Evolutionary conservation across 805 yeast species (phyloP).

Genomic region (Starmerella vaccinii): DNA sequence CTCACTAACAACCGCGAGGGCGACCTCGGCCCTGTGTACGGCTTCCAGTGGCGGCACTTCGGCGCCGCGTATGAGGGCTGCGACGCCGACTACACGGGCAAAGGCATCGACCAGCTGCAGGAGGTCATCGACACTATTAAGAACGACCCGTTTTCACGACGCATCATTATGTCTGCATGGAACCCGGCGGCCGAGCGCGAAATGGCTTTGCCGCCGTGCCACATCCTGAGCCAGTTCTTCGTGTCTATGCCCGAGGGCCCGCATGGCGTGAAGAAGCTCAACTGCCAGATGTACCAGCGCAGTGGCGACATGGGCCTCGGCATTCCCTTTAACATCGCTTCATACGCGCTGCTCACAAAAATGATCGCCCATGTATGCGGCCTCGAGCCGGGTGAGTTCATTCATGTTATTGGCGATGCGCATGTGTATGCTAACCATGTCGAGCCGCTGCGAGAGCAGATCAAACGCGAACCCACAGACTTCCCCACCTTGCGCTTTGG

Average conservation of each 20-base stretch:
- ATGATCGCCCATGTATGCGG: conserved; percentile 96
- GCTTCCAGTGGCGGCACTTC: conserved; percentile 98
- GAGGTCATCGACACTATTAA: conserved; percentile 70
- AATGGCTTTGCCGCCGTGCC: conserved; percentile 99
- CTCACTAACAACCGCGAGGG: conserved; percentile 74
- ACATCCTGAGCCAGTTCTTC: conserved; percentile 89
- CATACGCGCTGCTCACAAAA: conserved; percentile 81
- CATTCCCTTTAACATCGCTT: conserved; percentile 95
- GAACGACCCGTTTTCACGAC: conserved; percentile 84
- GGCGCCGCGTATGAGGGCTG: conserved; percentile 88
- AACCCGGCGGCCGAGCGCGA: conserved; percentile 87
- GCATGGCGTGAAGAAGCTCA: conserved; percentile 51
- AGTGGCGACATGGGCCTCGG: conserved; percentile 99
- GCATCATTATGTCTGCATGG: conserved; percentile 96
- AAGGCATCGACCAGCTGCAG: conserved; percentile 84
- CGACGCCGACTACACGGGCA: conserved; percentile 73
- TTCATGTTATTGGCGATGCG: conserved; percentile 94
- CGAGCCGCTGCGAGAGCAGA: conserved; percentile 77
- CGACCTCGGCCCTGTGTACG: conserved; percentile 96
- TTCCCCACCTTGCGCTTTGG: conserved; percentile 74
- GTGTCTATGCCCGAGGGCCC: conserved; percentile 61
- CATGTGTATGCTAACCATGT: conserved; percentile 91
- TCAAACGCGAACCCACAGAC: conserved; percentile 57
- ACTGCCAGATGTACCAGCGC: conserved; percentile 87
- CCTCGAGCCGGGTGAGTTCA: conserved; percentile 90